phyloP scores from a whole-genome alignment of 345 rosid species.

The Nephelium lappaceum region DNA sequence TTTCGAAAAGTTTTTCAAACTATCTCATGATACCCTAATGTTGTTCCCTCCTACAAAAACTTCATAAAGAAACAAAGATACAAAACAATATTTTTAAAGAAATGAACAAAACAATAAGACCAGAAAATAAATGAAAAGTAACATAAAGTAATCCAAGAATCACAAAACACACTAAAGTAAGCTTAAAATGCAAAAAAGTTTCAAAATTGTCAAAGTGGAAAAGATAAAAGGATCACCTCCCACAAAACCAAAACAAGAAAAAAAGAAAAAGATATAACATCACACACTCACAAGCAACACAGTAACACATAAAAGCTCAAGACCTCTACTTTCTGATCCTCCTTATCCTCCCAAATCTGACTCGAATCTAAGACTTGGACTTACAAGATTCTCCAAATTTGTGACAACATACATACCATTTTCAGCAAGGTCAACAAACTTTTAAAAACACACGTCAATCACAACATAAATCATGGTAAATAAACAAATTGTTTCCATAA shows the following conservation, averaged over 20 bases:
- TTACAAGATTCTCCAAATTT: slow-evolving; percentile 5
- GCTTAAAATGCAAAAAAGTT: neutral
- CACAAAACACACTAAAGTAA: neutral
- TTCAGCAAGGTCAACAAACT: neutral
- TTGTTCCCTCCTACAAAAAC: too few species aligned
- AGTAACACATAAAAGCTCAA: neutral
- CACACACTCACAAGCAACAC: neutral
- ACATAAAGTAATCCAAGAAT: neutral
- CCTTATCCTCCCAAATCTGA: neutral
- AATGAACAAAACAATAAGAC: too few species aligned
- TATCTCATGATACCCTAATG: too few species aligned
- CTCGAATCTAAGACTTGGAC: slow-evolving; percentile 7
- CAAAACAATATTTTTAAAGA: too few species aligned
- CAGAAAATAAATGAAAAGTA: too few species aligned
- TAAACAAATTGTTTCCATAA: too few species aligned
- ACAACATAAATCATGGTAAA: too few species aligned
- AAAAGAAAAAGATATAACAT: neutral
- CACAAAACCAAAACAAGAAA: neutral
- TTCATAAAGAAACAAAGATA: too few species aligned
- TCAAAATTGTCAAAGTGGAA: slow-evolving; percentile 6
- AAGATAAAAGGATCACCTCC: neutral
- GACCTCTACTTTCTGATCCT: neutral
- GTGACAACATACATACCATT: neutral
- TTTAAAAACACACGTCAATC: too few species aligned
- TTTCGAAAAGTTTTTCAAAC: too few species aligned